phyloP scores from a whole-genome alignment of 805 yeast genomes.

The Spathaspora gorwiae region DNA sequence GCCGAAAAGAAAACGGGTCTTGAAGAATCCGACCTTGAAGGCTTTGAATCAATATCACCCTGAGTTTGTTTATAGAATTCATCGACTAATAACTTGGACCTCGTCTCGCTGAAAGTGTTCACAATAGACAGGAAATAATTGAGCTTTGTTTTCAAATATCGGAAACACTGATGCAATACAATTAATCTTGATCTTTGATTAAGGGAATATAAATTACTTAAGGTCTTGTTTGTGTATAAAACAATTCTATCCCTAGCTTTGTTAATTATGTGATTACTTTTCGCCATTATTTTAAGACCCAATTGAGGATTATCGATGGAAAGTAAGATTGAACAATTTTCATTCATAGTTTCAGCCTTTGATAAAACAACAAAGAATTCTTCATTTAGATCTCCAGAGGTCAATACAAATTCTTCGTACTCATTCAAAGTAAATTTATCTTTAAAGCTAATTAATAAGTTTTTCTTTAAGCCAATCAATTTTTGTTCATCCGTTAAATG shows the following conservation, averaged over 20 bases:
- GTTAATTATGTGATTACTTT: conserved; percentile 49
- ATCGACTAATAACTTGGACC: conserved; percentile 58
- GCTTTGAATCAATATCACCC: conserved; percentile 19
- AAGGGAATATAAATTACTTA: conserved; percentile 26
- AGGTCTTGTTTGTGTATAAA: conserved; percentile 27
- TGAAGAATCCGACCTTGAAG: conserved; percentile 4
- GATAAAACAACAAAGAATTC: conserved; percentile 58
- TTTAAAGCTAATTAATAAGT: conserved; percentile 49
- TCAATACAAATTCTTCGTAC: conserved; percentile 61
- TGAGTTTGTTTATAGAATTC: conserved; percentile 62
- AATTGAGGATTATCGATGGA: conserved; percentile 63
- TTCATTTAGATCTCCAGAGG: conserved; percentile 40
- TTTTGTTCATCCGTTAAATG: conserved; percentile 26
- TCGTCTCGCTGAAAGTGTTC: conserved; percentile 58
- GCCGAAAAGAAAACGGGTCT: conserved; percentile 61
- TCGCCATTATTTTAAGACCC: conserved; percentile 61
- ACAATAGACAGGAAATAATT: conserved; percentile 57
- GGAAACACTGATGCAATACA: conserved; percentile 28
- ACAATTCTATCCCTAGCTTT: conserved; percentile 27
- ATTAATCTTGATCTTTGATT: conserved; percentile 19
- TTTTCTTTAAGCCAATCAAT: conserved; percentile 44
- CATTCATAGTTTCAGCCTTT: conserved; percentile 61
- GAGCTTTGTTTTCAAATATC: conserved; percentile 32
- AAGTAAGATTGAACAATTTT: conserved; percentile 65
- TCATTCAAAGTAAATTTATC: conserved; percentile 64